These are phyloP conservation scores for Ceriops zippeliana DNA, from an alignment of 345 rosid species.

Conservation along the genomic window DNA sequence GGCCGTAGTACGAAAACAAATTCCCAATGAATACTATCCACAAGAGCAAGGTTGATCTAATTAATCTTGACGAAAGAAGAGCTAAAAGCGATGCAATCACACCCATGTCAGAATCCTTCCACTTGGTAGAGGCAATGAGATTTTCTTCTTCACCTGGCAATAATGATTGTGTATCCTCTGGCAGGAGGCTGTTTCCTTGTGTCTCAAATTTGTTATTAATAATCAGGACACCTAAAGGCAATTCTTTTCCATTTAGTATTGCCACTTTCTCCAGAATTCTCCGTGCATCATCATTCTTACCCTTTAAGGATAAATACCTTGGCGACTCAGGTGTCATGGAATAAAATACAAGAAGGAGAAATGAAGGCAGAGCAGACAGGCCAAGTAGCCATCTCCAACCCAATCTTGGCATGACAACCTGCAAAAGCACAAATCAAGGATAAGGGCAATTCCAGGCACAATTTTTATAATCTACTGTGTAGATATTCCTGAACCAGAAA, in stretches of 20 bases:
- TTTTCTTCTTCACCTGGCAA: constrained; percentile 16
- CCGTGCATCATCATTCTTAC: constrained; percentile 58
- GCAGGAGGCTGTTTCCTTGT: constrained; percentile 22
- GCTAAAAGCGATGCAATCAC: constrained; percentile 35
- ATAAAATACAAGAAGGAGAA: constrained; percentile 75
- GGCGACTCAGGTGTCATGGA: constrained; percentile 72
- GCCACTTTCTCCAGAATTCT: constrained; percentile 62
- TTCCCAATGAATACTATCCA: constrained; percentile 88
- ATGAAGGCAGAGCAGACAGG: constrained; percentile 69
- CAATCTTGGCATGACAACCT: constrained; percentile 78
- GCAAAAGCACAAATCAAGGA: constrained; percentile 27
- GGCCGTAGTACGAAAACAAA: constrained; percentile 81
- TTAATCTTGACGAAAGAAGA: constrained; percentile 69
- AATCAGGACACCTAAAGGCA: constrained; percentile 69
- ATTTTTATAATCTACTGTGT: neutral
- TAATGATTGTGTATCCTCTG: constrained; percentile 42
- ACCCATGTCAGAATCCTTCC: constrained; percentile 36
- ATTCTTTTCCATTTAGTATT: constrained; percentile 41
- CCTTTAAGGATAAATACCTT: constrained; percentile 71
- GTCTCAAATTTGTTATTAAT: constrained; percentile 52
- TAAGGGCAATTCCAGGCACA: constrained; percentile 5
- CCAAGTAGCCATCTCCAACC: constrained; percentile 97
- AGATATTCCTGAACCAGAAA: neutral
- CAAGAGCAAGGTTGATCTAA: constrained; percentile 64
- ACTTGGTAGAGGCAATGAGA: constrained; percentile 18